Percentiles rank a stretch among this genome's conserved stretches.
Conservation (phyloP, 306 rosid species). For the Trifolium pratense region DNA sequence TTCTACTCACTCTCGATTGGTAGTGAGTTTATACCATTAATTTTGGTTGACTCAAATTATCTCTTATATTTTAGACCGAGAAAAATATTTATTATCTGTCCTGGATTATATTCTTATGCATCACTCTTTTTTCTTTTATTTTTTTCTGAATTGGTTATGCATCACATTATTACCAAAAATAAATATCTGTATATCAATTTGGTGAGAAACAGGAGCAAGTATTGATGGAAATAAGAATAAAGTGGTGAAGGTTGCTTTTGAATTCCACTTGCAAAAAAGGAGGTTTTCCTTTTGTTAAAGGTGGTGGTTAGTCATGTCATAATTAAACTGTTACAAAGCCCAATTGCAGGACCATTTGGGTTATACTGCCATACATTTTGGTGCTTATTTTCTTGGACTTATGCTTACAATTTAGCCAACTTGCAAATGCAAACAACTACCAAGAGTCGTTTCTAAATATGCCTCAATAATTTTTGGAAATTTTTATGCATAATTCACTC, state of each 20-base stretch:
- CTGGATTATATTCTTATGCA: no score
- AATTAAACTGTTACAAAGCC: conserved; percentile 31
- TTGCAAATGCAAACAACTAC: conserved; percentile 16
- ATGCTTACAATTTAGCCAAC: conserved; percentile 20
- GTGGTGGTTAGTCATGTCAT: conserved; percentile 59
- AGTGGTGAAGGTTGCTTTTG: conserved; percentile 51
- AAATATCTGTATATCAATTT: background rate
- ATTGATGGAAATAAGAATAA: conserved; percentile 62
- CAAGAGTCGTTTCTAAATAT: conserved; percentile 22
- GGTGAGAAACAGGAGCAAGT: conserved; percentile 33
- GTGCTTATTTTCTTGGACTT: conserved; percentile 27
- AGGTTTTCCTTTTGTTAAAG: conserved; percentile 44
- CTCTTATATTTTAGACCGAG: no score
- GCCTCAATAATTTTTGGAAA: background rate
- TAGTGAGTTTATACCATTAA: no score
- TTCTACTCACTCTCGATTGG: no score
- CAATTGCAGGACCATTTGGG: conserved; percentile 42
- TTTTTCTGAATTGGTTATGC: no score
- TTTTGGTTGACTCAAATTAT: no score
- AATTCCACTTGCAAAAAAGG: conserved; percentile 54
- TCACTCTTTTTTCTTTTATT: no score
- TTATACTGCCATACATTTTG: conserved; percentile 25
- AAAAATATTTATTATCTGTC: no score
- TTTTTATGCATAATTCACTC: background rate
- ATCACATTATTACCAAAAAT: no score